phyloP scores from a whole-genome alignment of 2,329 filamentous ascomycete species.

The Apiospora marii region DNA sequence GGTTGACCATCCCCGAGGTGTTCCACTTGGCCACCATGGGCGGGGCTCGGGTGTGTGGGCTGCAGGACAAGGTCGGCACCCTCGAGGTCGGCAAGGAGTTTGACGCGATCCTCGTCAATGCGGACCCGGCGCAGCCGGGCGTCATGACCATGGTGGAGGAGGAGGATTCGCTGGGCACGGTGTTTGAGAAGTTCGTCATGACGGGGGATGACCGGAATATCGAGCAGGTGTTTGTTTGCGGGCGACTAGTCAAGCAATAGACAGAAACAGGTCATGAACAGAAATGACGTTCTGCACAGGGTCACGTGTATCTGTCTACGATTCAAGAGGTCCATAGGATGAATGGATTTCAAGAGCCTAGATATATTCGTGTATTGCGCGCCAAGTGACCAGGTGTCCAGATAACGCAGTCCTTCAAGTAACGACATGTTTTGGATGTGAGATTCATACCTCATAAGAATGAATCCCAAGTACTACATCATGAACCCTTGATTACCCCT shows the following conservation, averaged over 20 bases:
- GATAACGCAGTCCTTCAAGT: too few species aligned
- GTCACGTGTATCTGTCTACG: too few species aligned
- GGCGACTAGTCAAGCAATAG: slow-evolving; percentile 44
- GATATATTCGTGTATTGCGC: too few species aligned
- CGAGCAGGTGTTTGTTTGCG: slow-evolving; percentile 59
- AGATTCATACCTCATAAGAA: too few species aligned
- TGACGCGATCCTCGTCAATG: slow-evolving; percentile 62
- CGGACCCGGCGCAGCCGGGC: slow-evolving; percentile 41
- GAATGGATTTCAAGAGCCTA: too few species aligned
- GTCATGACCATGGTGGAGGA: slow-evolving; percentile 63
- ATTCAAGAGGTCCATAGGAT: too few species aligned
- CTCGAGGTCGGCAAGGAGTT: slow-evolving; percentile 69
- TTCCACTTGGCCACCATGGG: slow-evolving; percentile 69
- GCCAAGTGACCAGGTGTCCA: too few species aligned
- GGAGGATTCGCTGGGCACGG: slow-evolving; percentile 50
- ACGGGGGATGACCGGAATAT: slow-evolving; percentile 72
- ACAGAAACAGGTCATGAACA: neutral
- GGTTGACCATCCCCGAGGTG: slow-evolving; percentile 57
- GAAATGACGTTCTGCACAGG: neutral
- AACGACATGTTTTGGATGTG: too few species aligned
- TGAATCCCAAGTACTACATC: too few species aligned
- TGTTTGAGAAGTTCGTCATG: slow-evolving; percentile 72
- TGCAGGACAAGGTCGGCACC: slow-evolving; percentile 61
- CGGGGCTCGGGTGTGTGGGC: slow-evolving; percentile 64
- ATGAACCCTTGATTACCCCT: too few species aligned